phyloP scores from a whole-genome alignment of 805 yeast species.

The Yamadazyma sp. region DNA sequence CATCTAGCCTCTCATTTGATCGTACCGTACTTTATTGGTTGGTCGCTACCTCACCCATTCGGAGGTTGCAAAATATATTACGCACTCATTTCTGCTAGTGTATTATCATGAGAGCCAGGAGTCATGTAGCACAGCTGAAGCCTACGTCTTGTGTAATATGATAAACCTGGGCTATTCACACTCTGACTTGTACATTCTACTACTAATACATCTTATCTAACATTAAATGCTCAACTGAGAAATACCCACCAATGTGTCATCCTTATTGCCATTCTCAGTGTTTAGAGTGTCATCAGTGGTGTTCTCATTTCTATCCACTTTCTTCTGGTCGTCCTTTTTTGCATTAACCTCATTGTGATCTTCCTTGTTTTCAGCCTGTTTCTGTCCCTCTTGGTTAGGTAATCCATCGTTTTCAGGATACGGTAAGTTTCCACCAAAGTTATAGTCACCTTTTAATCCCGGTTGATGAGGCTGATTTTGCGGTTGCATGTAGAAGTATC shows the following conservation, averaged over 20 bases:
- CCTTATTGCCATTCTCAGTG: background rate
- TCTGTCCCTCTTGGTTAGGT: background rate
- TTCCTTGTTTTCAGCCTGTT: background rate
- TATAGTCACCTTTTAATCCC: slow-evolving; percentile 9
- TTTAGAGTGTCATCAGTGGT: background rate
- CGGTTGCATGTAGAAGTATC: slow-evolving; percentile 8
- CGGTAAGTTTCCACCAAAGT: slow-evolving; percentile 20
- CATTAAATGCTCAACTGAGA: slow-evolving; percentile 7
- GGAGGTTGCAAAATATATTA: too few relatives aligned
- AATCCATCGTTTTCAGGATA: slow-evolving; percentile 16
- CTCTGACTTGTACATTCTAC: too few relatives aligned
- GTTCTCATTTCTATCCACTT: too few relatives aligned
- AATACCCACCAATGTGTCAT: background rate
- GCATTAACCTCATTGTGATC: slow-evolving; percentile 1
- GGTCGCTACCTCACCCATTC: too few relatives aligned
- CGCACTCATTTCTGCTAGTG: too few relatives aligned
- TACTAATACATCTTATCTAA: background rate
- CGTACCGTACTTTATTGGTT: too few relatives aligned
- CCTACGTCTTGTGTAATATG: too few relatives aligned
- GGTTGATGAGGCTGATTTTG: slow-evolving; percentile 4
- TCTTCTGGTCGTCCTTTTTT: background rate
- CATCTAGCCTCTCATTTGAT: too few relatives aligned
- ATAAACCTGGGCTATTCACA: too few relatives aligned
- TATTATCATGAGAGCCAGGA: too few relatives aligned
- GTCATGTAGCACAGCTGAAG: too few relatives aligned